Percentiles rank a stretch among this genome's conserved stretches.
Conservation (phyloP, 176 grass and related monocot species). For the Microstegium vimineum region DNA sequence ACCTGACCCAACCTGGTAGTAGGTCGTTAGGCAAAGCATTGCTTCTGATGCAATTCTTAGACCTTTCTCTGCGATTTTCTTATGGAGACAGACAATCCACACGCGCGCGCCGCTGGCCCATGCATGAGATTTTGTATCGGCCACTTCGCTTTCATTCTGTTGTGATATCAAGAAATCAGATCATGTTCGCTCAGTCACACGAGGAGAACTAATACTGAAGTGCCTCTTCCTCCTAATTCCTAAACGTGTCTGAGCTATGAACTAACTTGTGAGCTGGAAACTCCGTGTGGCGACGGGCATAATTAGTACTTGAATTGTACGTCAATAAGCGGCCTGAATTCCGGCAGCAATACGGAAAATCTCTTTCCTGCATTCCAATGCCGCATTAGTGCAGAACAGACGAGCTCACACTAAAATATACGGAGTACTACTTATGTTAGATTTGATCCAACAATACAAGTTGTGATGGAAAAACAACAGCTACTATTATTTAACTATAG, state of each 20-base stretch:
- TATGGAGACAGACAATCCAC: not conserved
- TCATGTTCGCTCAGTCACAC: not conserved
- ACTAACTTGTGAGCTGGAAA: not conserved
- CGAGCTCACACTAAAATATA: too few species aligned
- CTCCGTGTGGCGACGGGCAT: not conserved
- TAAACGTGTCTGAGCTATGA: not conserved
- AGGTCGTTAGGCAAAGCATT: conserved; percentile 21
- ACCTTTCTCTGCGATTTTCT: not conserved
- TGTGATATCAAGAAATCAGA: conserved; percentile 16
- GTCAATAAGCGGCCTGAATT: not conserved
- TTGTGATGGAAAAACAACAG: not conserved
- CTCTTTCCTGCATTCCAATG: too few species aligned
- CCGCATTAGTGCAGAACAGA: too few species aligned
- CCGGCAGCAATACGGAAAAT: too few species aligned
- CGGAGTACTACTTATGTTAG: too few species aligned
- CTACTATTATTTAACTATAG: not conserved
- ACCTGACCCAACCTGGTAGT: not conserved
- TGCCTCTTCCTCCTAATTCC: not conserved
- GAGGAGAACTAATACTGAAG: not conserved
- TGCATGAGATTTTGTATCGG: not conserved
- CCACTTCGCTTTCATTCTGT: not conserved
- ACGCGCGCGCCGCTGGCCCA: not conserved
- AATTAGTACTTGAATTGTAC: not conserved
- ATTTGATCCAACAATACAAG: not conserved
- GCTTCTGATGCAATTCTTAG: conserved; percentile 9